phyloP scores from a whole-genome alignment of 2,329 filamentous ascomycete species.

The Paecilomyces variotii region DNA sequence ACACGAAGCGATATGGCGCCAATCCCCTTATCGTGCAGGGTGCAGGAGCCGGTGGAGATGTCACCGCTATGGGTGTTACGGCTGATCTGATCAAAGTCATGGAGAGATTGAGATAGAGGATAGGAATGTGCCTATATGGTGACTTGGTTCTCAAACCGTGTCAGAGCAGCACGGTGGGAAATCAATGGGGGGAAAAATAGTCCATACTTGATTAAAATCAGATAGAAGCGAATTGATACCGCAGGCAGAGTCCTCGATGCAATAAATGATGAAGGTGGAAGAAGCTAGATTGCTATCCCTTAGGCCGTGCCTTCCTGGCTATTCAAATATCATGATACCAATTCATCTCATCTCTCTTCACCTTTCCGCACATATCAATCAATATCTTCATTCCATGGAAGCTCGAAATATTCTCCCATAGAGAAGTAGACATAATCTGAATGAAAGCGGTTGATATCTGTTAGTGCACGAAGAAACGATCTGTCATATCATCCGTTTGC shows the following conservation, averaged over 20 bases:
- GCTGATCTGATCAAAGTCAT: slow-evolving; percentile 85
- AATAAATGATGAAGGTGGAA: no score
- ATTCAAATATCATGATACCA: background rate
- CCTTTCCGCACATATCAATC: background rate
- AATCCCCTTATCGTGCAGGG: slow-evolving; percentile 94
- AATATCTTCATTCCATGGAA: background rate
- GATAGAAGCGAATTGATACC: background rate
- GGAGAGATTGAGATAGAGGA: slow-evolving; percentile 49
- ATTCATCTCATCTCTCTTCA: background rate
- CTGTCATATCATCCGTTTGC: no score
- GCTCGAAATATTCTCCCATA: no score
- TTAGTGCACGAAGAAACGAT: no score
- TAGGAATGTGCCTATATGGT: background rate
- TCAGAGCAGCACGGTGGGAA: background rate
- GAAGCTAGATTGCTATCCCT: no score
- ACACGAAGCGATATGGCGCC: slow-evolving; percentile 85
- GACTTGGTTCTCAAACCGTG: background rate
- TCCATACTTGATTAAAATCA: background rate
- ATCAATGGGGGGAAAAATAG: slow-evolving; percentile 23
- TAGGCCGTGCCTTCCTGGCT: no score
- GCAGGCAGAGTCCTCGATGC: no score
- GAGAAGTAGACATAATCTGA: no score
- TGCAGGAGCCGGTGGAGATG: slow-evolving; percentile 85
- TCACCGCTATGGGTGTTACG: slow-evolving; percentile 98
- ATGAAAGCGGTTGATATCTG: no score